Base-by-base conservation (phyloP, 495 filamentous ascomycete genomes). In the Cercophora sp. region DNA sequence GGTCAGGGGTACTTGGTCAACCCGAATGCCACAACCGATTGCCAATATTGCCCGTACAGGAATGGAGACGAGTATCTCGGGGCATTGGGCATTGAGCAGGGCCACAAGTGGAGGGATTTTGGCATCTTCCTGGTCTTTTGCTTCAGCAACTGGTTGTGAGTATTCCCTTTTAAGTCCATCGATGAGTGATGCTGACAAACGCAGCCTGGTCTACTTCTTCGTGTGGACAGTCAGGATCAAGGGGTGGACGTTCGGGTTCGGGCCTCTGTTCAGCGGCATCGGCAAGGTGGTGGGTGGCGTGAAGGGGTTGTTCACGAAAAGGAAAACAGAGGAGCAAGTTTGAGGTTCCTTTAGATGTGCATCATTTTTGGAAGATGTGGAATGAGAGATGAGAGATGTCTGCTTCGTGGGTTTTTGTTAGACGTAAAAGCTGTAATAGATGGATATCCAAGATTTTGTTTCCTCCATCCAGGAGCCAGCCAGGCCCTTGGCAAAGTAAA, bases 71-170 rank as follows among this genome's bases (percentile, higher is more conserved):
- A 91, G 65, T 96, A 90, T 54, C 78, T 92, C 64, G 31, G 58
- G 0, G 79, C 75, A 0, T 62, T 94, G 37, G 89, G 91, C 56
- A 79, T 94, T 35, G 55, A 77, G n/a, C 69, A 72, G 1, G 67
- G 63, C 18, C 40, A 67, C 25, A 86, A 87, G 72, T 89, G 87
- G 86, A 63, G 78, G 37, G 79, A 89, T 62, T 87, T 90, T 60
- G 89, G 87, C 2, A 86, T 92, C 49, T 91, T 91, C 73, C 46
- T 88, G 27, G 81, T 78, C 1, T 91, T 91, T 67, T 84, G 84
- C 24, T 74, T 91, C 18, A 83, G 79, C 47, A 92, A 92, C 60
- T 92, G 85, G 83, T 62, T 71, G 64, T 67, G 40, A 62, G 64
- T 67, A 39, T 31, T 9, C 29, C 25, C 10, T 15, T 19, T 32